Conservation (phyloP, 2,329 filamentous ascomycete species). For the Dendryphion nanum region DNA sequence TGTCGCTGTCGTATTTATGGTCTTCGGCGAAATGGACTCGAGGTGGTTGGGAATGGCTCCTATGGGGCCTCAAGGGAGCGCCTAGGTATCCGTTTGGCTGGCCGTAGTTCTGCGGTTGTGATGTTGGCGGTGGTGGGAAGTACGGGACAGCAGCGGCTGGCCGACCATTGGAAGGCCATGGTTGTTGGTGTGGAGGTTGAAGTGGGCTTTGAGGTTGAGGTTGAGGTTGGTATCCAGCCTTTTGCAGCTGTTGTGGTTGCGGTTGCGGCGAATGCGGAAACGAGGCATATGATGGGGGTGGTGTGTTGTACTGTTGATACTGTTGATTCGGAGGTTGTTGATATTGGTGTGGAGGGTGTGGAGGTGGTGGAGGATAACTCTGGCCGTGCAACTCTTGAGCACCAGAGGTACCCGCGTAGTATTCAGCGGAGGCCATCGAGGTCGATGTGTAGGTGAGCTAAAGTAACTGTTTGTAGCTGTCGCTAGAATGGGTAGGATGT, state of each 20-base stretch:
- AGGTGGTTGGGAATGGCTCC: slow-evolving; percentile 33
- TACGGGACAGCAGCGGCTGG: too few relatives aligned
- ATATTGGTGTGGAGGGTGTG: slow-evolving; percentile 6
- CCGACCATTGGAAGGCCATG: too few relatives aligned
- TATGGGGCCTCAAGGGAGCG: slow-evolving; percentile 21
- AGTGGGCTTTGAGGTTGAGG: not conserved
- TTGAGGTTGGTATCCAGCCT: slow-evolving; percentile 6
- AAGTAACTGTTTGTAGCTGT: not conserved
- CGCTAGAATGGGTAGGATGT: not conserved
- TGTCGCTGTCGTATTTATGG: slow-evolving; percentile 16
- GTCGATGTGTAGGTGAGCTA: slow-evolving; percentile 1
- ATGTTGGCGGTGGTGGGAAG: slow-evolving; percentile 12
- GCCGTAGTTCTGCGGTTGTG: slow-evolving; percentile 12
- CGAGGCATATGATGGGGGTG: slow-evolving; percentile 12
- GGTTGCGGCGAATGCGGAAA: not conserved
- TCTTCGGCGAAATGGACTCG: slow-evolving; percentile 30
- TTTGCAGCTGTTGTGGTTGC: not conserved
- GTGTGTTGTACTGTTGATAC: slow-evolving; percentile 5
- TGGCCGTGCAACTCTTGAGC: slow-evolving; percentile 18
- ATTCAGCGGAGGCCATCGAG: slow-evolving; percentile 34
- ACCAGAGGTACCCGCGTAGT: slow-evolving; percentile 26
- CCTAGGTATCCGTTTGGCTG: slow-evolving; percentile 18
- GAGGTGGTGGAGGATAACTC: slow-evolving; percentile 8
- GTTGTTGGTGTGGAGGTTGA: slow-evolving; percentile 6
- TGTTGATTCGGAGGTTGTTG: slow-evolving; percentile 10